phyloP scores from a whole-genome alignment of 306 rosid genomes.

The Malus sieversii region DNA sequence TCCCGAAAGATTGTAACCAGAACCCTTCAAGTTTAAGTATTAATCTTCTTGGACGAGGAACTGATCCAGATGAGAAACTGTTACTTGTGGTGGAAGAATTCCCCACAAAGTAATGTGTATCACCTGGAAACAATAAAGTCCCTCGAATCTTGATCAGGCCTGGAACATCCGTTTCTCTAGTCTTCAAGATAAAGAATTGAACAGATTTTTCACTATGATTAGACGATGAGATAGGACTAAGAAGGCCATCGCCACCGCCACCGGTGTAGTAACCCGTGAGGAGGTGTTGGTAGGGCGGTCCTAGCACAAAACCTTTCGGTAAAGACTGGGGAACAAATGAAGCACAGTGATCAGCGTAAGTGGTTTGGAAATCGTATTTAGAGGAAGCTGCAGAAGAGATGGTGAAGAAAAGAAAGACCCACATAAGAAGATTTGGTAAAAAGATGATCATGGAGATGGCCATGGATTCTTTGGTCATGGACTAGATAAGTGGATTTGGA shows the following conservation, averaged over 20 bases:
- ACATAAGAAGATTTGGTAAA: background rate
- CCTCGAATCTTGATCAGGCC: conserved; percentile 28
- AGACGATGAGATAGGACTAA: background rate
- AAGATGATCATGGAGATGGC: background rate
- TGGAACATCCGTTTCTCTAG: conserved; percentile 14
- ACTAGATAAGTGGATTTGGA: background rate
- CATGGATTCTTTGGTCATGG: background rate
- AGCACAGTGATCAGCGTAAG: conserved; percentile 36
- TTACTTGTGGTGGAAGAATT: background rate
- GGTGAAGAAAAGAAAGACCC: conserved; percentile 14
- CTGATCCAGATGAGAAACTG: background rate
- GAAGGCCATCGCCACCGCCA: background rate
- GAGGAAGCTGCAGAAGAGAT: conserved; percentile 2
- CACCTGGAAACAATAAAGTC: conserved; percentile 2
- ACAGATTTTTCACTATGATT: too few relatives aligned
- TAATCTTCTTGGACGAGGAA: background rate
- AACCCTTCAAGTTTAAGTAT: conserved; percentile 35
- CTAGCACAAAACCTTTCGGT: background rate
- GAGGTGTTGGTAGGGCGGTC: too few relatives aligned
- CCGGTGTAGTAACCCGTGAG: conserved; percentile 30
- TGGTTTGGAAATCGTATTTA: background rate
- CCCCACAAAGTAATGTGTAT: background rate
- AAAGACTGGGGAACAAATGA: conserved; percentile 24
- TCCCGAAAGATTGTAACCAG: conserved; percentile 46
- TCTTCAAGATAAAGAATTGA: too few relatives aligned